Conservation (phyloP, 768 basidiomycete species). For the Leccinum subgranulosum region DNA sequence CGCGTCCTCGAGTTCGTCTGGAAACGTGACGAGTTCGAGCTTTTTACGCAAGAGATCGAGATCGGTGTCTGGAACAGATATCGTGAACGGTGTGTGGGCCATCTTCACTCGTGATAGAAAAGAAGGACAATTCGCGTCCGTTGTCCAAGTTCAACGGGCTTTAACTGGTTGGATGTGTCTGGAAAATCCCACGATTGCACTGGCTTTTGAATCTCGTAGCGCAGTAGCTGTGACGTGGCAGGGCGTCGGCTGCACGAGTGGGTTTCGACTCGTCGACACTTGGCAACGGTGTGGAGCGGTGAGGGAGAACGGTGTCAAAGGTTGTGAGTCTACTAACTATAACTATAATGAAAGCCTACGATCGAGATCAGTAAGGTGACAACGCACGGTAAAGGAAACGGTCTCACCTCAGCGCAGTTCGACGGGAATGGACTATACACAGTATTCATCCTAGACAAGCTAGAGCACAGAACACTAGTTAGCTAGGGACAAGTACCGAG, state of each 20-base stretch:
- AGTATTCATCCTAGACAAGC: no score
- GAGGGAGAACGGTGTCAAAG: no score
- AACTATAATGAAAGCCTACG: background rate
- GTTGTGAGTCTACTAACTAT: background rate
- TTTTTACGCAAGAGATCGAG: conserved; percentile 43
- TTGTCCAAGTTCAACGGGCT: no score
- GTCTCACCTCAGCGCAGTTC: background rate
- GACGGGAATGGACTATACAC: no score
- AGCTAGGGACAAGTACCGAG: no score
- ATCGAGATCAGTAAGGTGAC: background rate
- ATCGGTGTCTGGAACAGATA: conserved; percentile 42
- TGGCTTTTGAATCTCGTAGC: background rate
- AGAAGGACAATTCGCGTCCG: background rate
- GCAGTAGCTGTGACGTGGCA: background rate
- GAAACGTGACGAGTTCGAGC: conserved; percentile 46
- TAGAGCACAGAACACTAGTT: no score
- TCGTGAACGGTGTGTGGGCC: conserved; percentile 44
- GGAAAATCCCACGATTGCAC: background rate
- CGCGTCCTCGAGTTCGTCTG: conserved; percentile 54
- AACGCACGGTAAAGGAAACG: background rate
- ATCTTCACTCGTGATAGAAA: conserved; percentile 2
- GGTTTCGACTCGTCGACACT: background rate
- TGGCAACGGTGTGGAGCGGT: background rate
- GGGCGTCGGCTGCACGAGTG: background rate
- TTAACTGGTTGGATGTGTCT: background rate